Percentiles rank a stretch among this genome's conserved stretches.
Evolutionary conservation across 202 grass and related monocot genomes (phyloP).

Genomic region (Hordeum pubiflorum): DNA sequence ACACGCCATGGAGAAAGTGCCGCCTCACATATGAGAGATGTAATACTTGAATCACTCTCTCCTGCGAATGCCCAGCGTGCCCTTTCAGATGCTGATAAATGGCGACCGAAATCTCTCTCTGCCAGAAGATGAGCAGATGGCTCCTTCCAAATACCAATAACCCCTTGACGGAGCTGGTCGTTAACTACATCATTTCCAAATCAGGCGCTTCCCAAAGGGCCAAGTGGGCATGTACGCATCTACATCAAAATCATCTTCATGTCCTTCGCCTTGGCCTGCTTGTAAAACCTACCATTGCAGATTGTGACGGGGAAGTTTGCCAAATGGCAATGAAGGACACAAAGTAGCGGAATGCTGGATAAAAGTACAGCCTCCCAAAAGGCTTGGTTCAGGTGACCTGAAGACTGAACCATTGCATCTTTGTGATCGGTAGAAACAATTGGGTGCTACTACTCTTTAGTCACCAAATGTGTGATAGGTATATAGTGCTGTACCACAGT

Average conservation of each 20-base stretch:
- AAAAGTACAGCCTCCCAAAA: background rate
- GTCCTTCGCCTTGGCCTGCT: background rate
- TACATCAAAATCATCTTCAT: background rate
- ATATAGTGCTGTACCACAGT: background rate
- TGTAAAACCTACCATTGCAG: background rate
- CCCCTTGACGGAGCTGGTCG: background rate
- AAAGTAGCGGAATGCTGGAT: background rate
- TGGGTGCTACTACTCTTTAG: background rate
- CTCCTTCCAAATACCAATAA: background rate
- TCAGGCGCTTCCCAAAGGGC: background rate
- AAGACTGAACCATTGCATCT: background rate
- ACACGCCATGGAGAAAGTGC: slow-evolving; percentile 47
- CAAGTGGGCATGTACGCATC: background rate
- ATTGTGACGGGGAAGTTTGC: background rate
- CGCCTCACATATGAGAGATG: slow-evolving; percentile 51
- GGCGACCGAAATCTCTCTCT: slow-evolving; percentile 36
- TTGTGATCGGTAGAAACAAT: background rate
- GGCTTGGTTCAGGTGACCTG: background rate
- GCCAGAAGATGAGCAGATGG: slow-evolving; percentile 34
- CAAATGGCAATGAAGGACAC: background rate
- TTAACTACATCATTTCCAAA: background rate
- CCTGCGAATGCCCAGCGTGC: slow-evolving; percentile 21
- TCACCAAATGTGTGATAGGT: background rate
- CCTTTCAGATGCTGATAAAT: slow-evolving; percentile 41
- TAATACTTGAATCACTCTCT: slow-evolving; percentile 35